Base-by-base conservation (phyloP, 1,284 basidiomycete genomes). In the Schizophyllum amplum region DNA sequence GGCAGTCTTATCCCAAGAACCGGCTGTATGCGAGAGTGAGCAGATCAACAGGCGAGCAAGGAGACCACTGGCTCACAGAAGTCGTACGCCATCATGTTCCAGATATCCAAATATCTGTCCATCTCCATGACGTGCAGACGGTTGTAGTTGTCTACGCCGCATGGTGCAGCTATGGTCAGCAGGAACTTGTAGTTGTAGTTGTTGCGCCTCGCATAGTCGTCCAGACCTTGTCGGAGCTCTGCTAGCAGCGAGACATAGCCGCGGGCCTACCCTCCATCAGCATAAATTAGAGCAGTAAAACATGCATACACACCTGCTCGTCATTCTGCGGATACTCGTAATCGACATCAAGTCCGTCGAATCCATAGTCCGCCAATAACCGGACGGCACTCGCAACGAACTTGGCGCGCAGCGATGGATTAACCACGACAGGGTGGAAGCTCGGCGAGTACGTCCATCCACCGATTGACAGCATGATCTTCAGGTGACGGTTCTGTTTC, bases 81-180 rank as follows among this genome's bases (percentile, higher is more conserved):
- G 66, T 91, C 87, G 61, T 91, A 90, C 1, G 92, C 85, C 97
- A 99, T 99, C 69, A 99, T 74, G 69, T 98, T 98, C 95, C 94
- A 98, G 68, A 97, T 94, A 65, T 94, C 91, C 24, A 99, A 84
- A 59, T 76, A 82, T 59, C 77, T 78, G 68, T 96, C 90, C 95
- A 99, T 98, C 60, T 90, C 91, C 22, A 69, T 72, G 46, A 94
- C 77, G 57, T 85, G 78, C 5, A 98, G 76, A 61, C 86, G 86
- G 68, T 86, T 75, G 72, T 93, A 93, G 65, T 97, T 85, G 59
- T 90, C 81, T 5, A 86, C 79, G n/a, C 96, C 96, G 70, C 94
- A 96, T 1, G 96, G 95, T 0, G 92, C 92, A 48, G 93, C 93
- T 57, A 95, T 87, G 90, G 91, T 90, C 42, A 93, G 72, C 13